These are phyloP conservation scores for Rubus parviflorus DNA, from an alignment of 306 rosid genomes.

Conservation along the genomic window DNA sequence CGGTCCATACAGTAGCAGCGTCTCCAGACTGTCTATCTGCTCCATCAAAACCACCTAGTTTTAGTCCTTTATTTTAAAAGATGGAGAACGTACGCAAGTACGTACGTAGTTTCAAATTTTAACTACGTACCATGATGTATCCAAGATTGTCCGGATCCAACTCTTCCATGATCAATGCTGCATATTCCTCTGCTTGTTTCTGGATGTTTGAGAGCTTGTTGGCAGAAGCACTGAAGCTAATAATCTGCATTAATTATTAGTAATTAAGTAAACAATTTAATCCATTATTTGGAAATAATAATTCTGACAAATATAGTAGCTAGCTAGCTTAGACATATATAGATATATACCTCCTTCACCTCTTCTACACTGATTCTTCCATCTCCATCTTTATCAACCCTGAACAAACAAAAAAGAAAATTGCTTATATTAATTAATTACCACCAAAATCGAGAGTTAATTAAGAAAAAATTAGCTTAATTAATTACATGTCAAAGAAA, in stretches of 20 bases:
- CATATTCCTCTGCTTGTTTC: slow-evolving; percentile 67
- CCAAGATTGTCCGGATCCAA: slow-evolving; percentile 60
- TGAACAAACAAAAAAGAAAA: slow-evolving; percentile 15
- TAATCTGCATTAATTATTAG: slow-evolving; percentile 37
- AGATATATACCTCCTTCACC: slow-evolving; percentile 51
- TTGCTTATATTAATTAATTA: not conserved
- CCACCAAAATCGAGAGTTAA: not conserved
- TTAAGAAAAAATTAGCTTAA: not conserved
- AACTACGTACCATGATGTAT: slow-evolving; percentile 49
- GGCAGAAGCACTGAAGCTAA: slow-evolving; percentile 63
- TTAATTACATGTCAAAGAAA: slow-evolving; percentile 69
- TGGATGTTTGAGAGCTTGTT: slow-evolving; percentile 63
- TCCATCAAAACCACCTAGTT: not conserved
- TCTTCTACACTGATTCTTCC: slow-evolving; percentile 66
- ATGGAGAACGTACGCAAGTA: not conserved
- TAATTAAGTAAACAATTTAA: not conserved
- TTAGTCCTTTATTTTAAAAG: not conserved
- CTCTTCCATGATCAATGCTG: slow-evolving; percentile 77
- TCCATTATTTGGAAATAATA: not conserved
- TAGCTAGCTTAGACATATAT: not conserved
- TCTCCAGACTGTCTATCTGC: slow-evolving; percentile 55
- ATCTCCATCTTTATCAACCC: slow-evolving; percentile 76
- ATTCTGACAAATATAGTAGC: not conserved
- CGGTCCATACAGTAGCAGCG: slow-evolving; percentile 55
- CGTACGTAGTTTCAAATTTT: not conserved